Conservation (phyloP, 768 basidiomycete genomes). For the Termitomyces sp. region DNA sequence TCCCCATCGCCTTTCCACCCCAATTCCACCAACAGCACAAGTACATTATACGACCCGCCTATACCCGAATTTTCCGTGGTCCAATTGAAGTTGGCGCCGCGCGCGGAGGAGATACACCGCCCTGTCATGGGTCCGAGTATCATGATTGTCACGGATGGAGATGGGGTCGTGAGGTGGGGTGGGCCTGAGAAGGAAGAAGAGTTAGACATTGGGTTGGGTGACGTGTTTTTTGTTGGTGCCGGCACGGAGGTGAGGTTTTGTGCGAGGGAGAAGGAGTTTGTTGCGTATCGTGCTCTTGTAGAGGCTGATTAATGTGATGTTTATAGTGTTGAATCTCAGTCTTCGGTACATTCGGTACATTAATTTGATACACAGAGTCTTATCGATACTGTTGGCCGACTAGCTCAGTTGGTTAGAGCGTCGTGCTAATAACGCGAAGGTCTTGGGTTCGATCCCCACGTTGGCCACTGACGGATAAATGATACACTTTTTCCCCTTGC, state of each 20-base stretch:
- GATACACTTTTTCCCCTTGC: too few relatives aligned
- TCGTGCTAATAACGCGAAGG: constrained; percentile 86
- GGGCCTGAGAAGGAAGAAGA: constrained; percentile 7
- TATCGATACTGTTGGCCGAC: too few relatives aligned
- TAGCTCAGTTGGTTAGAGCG: constrained; percentile 96
- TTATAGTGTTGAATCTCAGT: too few relatives aligned
- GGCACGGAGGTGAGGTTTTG: constrained; percentile 48
- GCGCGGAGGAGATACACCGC: constrained; percentile 48
- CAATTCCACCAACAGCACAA: constrained; percentile 18
- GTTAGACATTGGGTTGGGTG: constrained; percentile 52
- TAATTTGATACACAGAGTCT: too few relatives aligned
- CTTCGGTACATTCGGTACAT: too few relatives aligned
- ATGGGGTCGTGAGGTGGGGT: constrained; percentile 51
- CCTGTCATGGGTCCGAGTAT: constrained; percentile 82
- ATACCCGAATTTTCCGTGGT: constrained; percentile 92
- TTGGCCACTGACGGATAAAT: constrained; percentile 50
- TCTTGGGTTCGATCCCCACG: constrained; percentile 81
- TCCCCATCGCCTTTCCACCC: constrained; percentile 43
- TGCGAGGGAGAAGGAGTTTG: constrained; percentile 32
- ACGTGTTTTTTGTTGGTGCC: constrained; percentile 82
- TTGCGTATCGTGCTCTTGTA: constrained; percentile 68
- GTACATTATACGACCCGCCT: constrained; percentile 80
- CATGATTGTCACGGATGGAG: constrained; percentile 68
- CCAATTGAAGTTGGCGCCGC: constrained; percentile 42
- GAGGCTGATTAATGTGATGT: constrained; percentile 28